Evolutionary conservation across 257 asterid genomes (phyloP).

Genomic region (Solanum ahanhuiri): DNA sequence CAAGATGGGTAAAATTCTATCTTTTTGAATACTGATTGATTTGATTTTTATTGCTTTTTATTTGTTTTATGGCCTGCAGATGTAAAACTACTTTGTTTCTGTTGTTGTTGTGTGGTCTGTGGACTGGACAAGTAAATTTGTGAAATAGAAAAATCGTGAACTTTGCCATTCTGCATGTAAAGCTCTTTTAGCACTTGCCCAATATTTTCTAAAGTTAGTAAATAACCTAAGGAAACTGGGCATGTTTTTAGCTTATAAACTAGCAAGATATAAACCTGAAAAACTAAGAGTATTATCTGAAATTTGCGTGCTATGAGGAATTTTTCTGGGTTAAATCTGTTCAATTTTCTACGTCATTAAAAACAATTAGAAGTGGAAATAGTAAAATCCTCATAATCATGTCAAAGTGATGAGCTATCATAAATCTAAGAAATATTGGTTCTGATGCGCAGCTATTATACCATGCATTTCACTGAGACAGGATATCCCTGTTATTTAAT

Average conservation of each 20-base stretch:
- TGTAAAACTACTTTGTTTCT: not conserved
- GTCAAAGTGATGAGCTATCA: not conserved
- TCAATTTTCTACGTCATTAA: not conserved
- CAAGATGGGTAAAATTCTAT: constrained; percentile 72
- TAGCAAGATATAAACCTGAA: not conserved
- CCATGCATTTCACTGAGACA: not conserved
- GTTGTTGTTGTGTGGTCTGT: not conserved
- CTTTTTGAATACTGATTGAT: not conserved
- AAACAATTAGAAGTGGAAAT: not conserved
- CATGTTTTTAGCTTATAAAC: not conserved
- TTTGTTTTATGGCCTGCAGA: not conserved
- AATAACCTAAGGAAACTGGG: not conserved
- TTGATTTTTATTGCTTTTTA: not conserved
- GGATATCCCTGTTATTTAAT: not conserved
- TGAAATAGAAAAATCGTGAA: not conserved
- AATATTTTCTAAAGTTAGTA: not conserved
- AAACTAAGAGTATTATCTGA: not conserved
- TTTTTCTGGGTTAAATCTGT: not conserved
- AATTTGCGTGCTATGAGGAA: not conserved
- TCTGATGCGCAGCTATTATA: not conserved
- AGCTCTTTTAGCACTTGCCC: not conserved
- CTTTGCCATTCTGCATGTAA: not conserved
- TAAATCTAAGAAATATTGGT: not conserved
- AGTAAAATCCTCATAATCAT: not conserved
- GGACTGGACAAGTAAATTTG: not conserved